Evolutionary conservation across 2,329 filamentous ascomycete genomes (phyloP).

Genomic region (Ilyonectria robusta): DNA sequence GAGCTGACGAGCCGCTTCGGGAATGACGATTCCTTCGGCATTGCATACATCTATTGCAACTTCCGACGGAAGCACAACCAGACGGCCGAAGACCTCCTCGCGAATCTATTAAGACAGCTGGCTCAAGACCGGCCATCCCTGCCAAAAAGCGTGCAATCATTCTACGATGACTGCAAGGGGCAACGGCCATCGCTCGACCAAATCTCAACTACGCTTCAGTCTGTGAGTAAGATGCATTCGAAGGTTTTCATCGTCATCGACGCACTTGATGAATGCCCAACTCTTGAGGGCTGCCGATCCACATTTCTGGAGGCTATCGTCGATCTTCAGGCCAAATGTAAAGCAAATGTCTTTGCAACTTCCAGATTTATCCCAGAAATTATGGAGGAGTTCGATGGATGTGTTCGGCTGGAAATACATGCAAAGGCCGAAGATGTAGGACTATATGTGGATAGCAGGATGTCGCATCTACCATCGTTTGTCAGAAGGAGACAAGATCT

Average conservation of each 20-base stretch:
- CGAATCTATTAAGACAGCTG: slow-evolving; percentile 53
- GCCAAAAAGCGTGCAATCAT: neutral
- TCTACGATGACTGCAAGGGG: neutral
- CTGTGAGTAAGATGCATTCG: neutral
- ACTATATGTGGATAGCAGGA: slow-evolving; percentile 14
- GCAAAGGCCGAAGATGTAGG: slow-evolving; percentile 33
- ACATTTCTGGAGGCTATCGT: slow-evolving; percentile 20
- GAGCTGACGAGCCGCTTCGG: neutral
- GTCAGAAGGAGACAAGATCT: neutral
- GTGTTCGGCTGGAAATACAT: slow-evolving; percentile 24
- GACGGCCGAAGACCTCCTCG: slow-evolving; percentile 40
- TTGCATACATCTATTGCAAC: slow-evolving; percentile 53
- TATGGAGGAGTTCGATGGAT: neutral
- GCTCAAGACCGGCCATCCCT: slow-evolving; percentile 23
- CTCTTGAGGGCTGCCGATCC: neutral
- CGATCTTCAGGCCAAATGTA: neutral
- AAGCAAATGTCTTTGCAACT: slow-evolving; percentile 40
- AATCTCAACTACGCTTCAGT: slow-evolving; percentile 11
- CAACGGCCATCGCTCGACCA: neutral
- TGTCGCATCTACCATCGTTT: slow-evolving; percentile 9
- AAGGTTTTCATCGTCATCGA: slow-evolving; percentile 40
- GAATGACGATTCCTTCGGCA: slow-evolving; percentile 21
- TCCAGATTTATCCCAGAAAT: slow-evolving; percentile 41
- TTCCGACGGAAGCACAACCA: slow-evolving; percentile 48
- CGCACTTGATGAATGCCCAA: slow-evolving; percentile 45